These are phyloP conservation scores for Russula foetens DNA, from an alignment of 768 basidiomycete genomes.

Conservation along the genomic window DNA sequence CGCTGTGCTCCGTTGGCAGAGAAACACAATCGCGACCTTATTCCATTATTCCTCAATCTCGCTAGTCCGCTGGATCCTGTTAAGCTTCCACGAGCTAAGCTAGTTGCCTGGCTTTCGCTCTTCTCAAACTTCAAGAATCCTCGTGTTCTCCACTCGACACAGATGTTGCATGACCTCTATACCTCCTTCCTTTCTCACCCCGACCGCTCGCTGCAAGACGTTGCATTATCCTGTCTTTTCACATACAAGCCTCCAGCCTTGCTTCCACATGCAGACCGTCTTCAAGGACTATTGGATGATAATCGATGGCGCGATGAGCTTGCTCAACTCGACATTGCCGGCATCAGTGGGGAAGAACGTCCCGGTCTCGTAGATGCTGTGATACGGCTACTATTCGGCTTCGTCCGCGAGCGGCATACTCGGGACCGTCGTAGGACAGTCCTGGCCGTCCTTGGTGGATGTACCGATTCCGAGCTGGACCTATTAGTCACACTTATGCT, in stretches of 20 bases:
- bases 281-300: conserved; percentile 72
- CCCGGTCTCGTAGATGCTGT: conserved; percentile 58
- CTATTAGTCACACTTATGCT: conserved; percentile 86
- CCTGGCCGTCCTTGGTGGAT: conserved; percentile 59
- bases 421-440: conserved; percentile 68
- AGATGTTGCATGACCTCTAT: conserved; percentile 59
- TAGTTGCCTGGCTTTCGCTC: conserved; percentile 71
- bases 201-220: conserved; percentile 66
- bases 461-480: conserved; percentile 62
- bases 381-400: conserved; percentile 75
- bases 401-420: conserved; percentile 74
- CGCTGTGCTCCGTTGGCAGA: conserved; percentile 67
- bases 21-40: conserved; percentile 78
- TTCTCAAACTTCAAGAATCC: conserved; percentile 90
- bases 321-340: conserved; percentile 55
- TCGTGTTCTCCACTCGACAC: conserved; percentile 71
- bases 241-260: conserved; percentile 69
- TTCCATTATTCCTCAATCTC: conserved; percentile 68
- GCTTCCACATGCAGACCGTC: conserved; percentile 46
- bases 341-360: conserved; percentile 49
- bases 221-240: conserved; percentile 70
- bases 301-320: conserved; percentile 87
- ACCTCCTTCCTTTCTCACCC: conserved; percentile 75
- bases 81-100: conserved; percentile 49
- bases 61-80: conserved; percentile 32